A percentile compares a stretch with the other conserved stretches of the same genome.
Evolutionary conservation across 139 green algal genomes (phyloP).

Genomic region (Gonium pectorale): DNA sequence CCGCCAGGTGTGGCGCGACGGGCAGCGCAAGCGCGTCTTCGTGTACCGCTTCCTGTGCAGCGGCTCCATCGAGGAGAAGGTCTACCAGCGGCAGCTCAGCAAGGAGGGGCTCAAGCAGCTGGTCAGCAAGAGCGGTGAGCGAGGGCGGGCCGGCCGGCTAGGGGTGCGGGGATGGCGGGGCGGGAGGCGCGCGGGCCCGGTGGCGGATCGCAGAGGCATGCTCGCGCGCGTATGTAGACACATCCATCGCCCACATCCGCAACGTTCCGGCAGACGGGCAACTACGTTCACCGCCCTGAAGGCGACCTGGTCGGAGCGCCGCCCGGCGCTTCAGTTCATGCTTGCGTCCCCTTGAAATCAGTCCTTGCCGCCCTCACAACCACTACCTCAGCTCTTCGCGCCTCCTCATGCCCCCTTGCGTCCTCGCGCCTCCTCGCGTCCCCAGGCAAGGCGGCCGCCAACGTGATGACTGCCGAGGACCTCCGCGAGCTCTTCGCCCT

Average conservation of each 20-base stretch:
- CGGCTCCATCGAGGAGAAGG: constrained; percentile 99
- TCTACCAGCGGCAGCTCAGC: constrained; percentile 92
- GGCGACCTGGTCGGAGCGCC: too few relatives aligned
- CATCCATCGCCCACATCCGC: too few relatives aligned
- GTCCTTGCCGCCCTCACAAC: too few relatives aligned
- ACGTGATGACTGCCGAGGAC: constrained; percentile 89
- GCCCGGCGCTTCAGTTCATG: too few relatives aligned
- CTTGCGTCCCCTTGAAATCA: too few relatives aligned
- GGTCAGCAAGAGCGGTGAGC: constrained; percentile 48
- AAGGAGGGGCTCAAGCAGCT: constrained; percentile 81
- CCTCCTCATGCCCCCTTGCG: neutral
- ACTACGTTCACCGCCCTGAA: too few relatives aligned
- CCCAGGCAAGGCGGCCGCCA: constrained; percentile 61
- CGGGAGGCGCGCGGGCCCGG: neutral
- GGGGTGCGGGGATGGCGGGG: constrained; percentile 24
- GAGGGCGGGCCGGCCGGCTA: constrained; percentile 40
- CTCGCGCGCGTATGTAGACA: too few relatives aligned
- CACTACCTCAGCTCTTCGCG: neutral
- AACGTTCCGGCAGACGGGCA: too few relatives aligned
- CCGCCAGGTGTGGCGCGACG: constrained; percentile 95
- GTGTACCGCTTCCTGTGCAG: constrained; percentile 97
- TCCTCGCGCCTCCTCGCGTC: too few relatives aligned
- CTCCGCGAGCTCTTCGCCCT: constrained; percentile 95
- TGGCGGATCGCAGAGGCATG: too few relatives aligned
- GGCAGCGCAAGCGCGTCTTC: constrained; percentile 96